Evolutionary conservation across 495 filamentous ascomycete species (phyloP).

Genomic region (Penicillium silybi): DNA sequence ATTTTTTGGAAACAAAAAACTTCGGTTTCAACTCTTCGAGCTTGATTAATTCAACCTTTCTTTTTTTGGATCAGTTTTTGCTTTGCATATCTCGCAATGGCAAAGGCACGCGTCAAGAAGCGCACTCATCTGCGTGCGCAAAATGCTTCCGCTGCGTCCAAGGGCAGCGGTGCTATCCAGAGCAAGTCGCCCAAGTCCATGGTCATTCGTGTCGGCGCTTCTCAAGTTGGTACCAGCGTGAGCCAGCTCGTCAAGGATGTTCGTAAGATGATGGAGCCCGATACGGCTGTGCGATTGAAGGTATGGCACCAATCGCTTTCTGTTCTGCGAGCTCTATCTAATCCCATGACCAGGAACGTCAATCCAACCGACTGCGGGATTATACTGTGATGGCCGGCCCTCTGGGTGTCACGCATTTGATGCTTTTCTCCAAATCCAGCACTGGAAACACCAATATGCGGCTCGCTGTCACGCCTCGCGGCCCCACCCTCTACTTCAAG

Average conservation of each 20-base stretch:
- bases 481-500: constrained; percentile 88
- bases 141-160: constrained; percentile 53
- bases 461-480: constrained; percentile 81
- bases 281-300: constrained; percentile 79
- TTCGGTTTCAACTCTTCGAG: constrained; percentile 13
- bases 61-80: constrained; percentile 4
- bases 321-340: constrained; percentile 1
- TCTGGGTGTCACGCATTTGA: constrained; percentile 86
- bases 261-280: constrained; percentile 89
- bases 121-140: constrained; percentile 74
- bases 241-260: constrained; percentile 92
- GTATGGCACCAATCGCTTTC: constrained; percentile 24
- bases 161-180: constrained; percentile 46
- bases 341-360: constrained; percentile 61
- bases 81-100: constrained; percentile 53
- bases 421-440: constrained; percentile 88
- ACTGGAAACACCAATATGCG: constrained; percentile 91
- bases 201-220: constrained; percentile 95
- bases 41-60: constrained; percentile 6
- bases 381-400: constrained; percentile 95
- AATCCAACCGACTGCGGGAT: constrained; percentile 84
- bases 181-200: constrained; percentile 82
- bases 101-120: constrained; percentile 79
- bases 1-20: constrained; percentile 39
- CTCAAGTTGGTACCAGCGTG: constrained; percentile 87